Evolutionary conservation across 805 yeast genomes (phyloP).

Genomic region (Kazachstania martiniae): DNA sequence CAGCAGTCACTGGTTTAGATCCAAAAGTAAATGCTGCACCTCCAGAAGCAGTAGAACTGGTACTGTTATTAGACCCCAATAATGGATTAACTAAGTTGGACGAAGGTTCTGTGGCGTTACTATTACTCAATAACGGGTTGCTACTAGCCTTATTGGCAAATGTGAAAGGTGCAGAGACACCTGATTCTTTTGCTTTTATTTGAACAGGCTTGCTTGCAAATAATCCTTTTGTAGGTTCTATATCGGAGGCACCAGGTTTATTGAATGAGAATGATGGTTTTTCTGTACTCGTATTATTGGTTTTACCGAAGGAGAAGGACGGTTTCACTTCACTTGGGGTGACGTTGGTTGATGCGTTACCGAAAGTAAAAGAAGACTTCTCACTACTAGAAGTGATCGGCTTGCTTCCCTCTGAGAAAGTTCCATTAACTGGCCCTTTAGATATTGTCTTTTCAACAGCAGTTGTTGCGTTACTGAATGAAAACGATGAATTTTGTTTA

Average conservation of each 20-base stretch:
- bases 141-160: too few relatives aligned
- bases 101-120: too few relatives aligned
- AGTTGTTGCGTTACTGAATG: not conserved
- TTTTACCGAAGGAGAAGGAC: constrained; percentile 1
- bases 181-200: not conserved
- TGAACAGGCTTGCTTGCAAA: not conserved
- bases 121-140: too few relatives aligned
- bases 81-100: constrained; percentile 3
- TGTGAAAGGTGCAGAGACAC: not conserved
- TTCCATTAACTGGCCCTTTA: too few relatives aligned
- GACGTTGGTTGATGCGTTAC: too few relatives aligned
- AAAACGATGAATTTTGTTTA: too few relatives aligned
- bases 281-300: constrained; percentile 1
- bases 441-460: not conserved
- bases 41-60: not conserved
- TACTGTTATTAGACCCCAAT: constrained; percentile 1
- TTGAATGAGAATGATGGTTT: constrained; percentile 9
- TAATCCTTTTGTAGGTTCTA: not conserved
- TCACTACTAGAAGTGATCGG: too few relatives aligned
- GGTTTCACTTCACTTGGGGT: not conserved
- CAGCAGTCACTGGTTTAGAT: too few relatives aligned
- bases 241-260: not conserved
- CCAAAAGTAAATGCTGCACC: too few relatives aligned
- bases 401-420: too few relatives aligned
- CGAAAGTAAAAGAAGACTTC: too few relatives aligned